Conservation (phyloP, 306 rosid genomes). For the Vigna nakashimae region DNA sequence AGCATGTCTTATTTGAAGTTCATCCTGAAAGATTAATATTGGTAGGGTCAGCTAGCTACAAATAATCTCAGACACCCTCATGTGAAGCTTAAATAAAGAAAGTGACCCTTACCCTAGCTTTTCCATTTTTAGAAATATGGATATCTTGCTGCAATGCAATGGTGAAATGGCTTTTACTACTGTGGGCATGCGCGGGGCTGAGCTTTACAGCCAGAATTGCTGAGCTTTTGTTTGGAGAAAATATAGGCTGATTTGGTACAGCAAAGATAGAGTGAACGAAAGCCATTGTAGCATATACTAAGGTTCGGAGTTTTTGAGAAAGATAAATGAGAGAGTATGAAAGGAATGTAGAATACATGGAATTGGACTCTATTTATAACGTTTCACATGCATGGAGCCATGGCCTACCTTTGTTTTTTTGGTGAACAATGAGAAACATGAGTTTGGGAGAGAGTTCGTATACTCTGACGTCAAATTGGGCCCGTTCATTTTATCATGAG, state of each 20-base stretch:
- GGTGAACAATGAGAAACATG: neutral
- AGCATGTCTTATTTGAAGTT: constrained; percentile 27
- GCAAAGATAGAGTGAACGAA: neutral
- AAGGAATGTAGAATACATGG: neutral
- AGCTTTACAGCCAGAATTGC: neutral
- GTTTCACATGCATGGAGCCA: neutral
- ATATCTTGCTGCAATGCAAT: neutral
- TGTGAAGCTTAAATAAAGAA: neutral
- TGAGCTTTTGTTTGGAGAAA: constrained; percentile 9
- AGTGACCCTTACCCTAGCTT: neutral
- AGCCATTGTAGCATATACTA: constrained; percentile 9
- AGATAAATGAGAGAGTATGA: neutral
- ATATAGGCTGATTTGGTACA: no score
- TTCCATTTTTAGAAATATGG: constrained; percentile 3
- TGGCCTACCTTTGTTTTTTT: neutral
- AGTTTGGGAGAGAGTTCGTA: neutral
- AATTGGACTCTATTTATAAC: neutral
- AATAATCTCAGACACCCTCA: neutral
- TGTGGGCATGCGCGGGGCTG: neutral
- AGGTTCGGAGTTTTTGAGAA: neutral
- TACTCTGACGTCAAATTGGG: neutral
- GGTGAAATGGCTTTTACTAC: neutral
- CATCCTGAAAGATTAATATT: constrained; percentile 34
- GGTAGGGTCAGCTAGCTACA: neutral
- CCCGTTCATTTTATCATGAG: no score